These are phyloP conservation scores for Babesia bigemina DNA, from an alignment of 169 alveolate species.

Conservation along the genomic window DNA sequence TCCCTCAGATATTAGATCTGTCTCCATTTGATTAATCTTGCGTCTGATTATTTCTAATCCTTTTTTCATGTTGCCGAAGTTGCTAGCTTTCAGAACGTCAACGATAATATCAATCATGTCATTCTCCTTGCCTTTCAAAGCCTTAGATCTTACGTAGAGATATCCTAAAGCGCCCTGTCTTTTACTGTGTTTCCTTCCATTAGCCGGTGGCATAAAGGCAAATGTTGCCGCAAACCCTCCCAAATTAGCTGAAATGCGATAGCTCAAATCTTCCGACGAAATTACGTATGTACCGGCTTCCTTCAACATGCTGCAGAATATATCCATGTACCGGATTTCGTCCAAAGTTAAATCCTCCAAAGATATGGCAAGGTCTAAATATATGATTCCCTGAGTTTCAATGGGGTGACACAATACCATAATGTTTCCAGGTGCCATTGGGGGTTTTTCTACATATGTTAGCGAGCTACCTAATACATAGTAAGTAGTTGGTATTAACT, in stretches of 20 bases:
- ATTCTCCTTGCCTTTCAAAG: slow-evolving; percentile 67
- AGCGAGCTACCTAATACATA: slow-evolving; percentile 43
- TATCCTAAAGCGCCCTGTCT: slow-evolving; percentile 70
- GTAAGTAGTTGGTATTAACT: slow-evolving; percentile 69
- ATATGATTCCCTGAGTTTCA: slow-evolving; percentile 78
- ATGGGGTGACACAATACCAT: slow-evolving; percentile 64
- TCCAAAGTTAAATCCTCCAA: slow-evolving; percentile 71
- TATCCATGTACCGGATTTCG: slow-evolving; percentile 67
- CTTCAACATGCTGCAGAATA: slow-evolving; percentile 67
- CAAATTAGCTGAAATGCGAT: slow-evolving; percentile 65
- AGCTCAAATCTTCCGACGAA: slow-evolving; percentile 74
- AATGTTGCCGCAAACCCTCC: slow-evolving; percentile 68
- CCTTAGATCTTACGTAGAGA: slow-evolving; percentile 68
- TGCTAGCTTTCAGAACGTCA: slow-evolving; percentile 64
- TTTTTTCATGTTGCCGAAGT: slow-evolving; percentile 70
- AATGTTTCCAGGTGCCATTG: slow-evolving; percentile 21
- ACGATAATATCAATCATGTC: slow-evolving; percentile 69
- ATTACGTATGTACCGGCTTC: slow-evolving; percentile 72
- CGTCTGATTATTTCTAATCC: slow-evolving; percentile 75
- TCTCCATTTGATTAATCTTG: slow-evolving; percentile 63
- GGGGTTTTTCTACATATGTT: slow-evolving; percentile 13
- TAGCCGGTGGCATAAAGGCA: slow-evolving; percentile 60
- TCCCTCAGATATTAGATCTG: slow-evolving; percentile 54
- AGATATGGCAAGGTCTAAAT: slow-evolving; percentile 71
- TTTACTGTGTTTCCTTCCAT: slow-evolving; percentile 57